These are phyloP conservation scores for Alternaria sp. DNA, from an alignment of 2,329 filamentous ascomycete species.

Conservation along the genomic window DNA sequence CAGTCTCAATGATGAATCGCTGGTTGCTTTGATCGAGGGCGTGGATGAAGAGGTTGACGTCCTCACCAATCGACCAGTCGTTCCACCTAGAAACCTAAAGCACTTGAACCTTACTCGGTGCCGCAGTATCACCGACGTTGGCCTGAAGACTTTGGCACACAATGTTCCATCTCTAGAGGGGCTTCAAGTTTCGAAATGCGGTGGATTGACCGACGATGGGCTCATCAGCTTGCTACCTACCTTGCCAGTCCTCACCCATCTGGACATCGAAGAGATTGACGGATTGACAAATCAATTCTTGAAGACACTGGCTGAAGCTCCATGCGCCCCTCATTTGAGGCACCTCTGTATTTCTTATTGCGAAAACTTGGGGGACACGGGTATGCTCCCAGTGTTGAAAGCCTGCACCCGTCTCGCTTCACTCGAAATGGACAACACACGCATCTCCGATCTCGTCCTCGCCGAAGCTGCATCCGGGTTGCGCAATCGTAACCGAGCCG, in stretches of 20 bases:
- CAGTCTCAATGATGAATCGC: slow-evolving; percentile 76
- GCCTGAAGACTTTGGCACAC: slow-evolving; percentile 74
- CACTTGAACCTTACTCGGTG: slow-evolving; percentile 89
- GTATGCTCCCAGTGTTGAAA: slow-evolving; percentile 84
- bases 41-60: slow-evolving; percentile 79
- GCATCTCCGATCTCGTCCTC: slow-evolving; percentile 84
- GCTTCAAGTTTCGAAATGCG: slow-evolving; percentile 81
- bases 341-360: slow-evolving; percentile 92
- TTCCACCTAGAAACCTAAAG: slow-evolving; percentile 78
- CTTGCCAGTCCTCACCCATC: slow-evolving; percentile 78
- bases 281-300: slow-evolving; percentile 78
- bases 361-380: slow-evolving; percentile 81
- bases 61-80: slow-evolving; percentile 77
- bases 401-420: slow-evolving; percentile 73
- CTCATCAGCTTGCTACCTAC: slow-evolving; percentile 77
- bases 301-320: slow-evolving; percentile 76
- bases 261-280: slow-evolving; percentile 88
- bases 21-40: slow-evolving; percentile 79
- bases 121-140: slow-evolving; percentile 72
- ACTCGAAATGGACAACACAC: slow-evolving; percentile 91
- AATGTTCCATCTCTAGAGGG: slow-evolving; percentile 82
- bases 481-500: slow-evolving; percentile 66
- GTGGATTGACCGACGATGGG: slow-evolving; percentile 74
- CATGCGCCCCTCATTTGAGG: slow-evolving; percentile 74
- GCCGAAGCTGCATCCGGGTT: slow-evolving; percentile 86